Base-by-base conservation (phyloP, 2,329 filamentous ascomycete genomes). In the Balansia obtecta region DNA sequence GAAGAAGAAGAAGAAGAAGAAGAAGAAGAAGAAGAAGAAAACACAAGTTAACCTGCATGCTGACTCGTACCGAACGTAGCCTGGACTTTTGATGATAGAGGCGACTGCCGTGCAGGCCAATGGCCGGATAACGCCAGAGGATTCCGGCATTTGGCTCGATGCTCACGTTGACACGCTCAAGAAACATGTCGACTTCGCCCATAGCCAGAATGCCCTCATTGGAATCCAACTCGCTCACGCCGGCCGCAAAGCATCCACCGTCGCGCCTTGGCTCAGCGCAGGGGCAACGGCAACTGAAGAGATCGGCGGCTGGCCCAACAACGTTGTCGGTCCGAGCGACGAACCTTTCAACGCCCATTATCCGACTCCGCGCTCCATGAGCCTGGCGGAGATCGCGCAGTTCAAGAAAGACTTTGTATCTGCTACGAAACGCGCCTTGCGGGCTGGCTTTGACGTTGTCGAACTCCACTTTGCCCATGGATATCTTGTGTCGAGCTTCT, bases 201-300 rank as follows among this genome's bases (percentile, higher is more conserved):
- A 94, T 69, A 80, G 77, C 30, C 89, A 95, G 66, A 77, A 75
- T 61, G 82, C 88, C 60, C 80, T 85, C 55, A 80, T 87, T 48
- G 88, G 78, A 46, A 83, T 95, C 53, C 89, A 95, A 69, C 74
- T 95, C 3, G 86, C 72, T 1, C 89, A 95, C 61, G 88, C 88
- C 0, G 89, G 89, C 2, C 72, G 83, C 49, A 86, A 86, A 65
- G 81, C 76, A 1, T 77, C 72, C 63, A 79, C 71, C 2, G 60
- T 80, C 18, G 72, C 80, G 0, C 78, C 79, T 0, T 91, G 85
- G 84, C 66, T 88, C 73, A 59, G 58, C 18, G 61, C 60, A 20
- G 64, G 62, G 50, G 79, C 59, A 39, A 64, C 81, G 22, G 83
- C 85, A 0, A 68, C 68, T 0, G 68, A 73, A 48, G 73, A 64